phyloP scores from a whole-genome alignment of 2,329 filamentous ascomycete species.

The Rutstroemia sp. region DNA sequence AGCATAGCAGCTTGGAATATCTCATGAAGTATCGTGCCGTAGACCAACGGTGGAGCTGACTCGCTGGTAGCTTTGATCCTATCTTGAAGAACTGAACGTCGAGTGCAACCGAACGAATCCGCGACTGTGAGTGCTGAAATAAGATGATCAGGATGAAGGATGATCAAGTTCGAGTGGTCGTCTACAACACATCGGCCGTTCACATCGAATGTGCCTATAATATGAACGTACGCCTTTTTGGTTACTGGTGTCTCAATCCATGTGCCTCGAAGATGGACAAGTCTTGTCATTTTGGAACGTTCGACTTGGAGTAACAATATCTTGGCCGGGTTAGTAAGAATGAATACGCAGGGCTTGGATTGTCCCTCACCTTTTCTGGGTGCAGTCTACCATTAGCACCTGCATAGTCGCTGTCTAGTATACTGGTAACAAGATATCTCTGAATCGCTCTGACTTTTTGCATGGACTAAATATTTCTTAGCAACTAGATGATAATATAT shows the following conservation, averaged over 20 bases:
- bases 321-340: constrained; percentile 37
- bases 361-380: constrained; percentile 60
- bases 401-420: constrained; percentile 61
- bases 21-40: constrained; percentile 90
- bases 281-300: constrained; percentile 54
- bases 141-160: constrained; percentile 90
- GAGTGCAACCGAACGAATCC: constrained; percentile 90
- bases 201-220: constrained; percentile 69
- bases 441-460: constrained; percentile 70
- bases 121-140: constrained; percentile 92
- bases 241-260: constrained; percentile 80
- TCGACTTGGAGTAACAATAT: constrained; percentile 79
- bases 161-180: constrained; percentile 74
- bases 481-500: constrained; percentile 34
- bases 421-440: constrained; percentile 73
- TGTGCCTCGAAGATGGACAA: constrained; percentile 71
- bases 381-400: constrained; percentile 52
- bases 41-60: constrained; percentile 72
- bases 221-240: constrained; percentile 70
- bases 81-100: constrained; percentile 88
- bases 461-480: constrained; percentile 62
- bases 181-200: constrained; percentile 73
- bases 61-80: constrained; percentile 86
- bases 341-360: not conserved
- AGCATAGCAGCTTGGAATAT: constrained; percentile 88